Evolutionary conservation across 805 yeast genomes (phyloP).

Genomic region (Kluyveromyces nonfermentans): DNA sequence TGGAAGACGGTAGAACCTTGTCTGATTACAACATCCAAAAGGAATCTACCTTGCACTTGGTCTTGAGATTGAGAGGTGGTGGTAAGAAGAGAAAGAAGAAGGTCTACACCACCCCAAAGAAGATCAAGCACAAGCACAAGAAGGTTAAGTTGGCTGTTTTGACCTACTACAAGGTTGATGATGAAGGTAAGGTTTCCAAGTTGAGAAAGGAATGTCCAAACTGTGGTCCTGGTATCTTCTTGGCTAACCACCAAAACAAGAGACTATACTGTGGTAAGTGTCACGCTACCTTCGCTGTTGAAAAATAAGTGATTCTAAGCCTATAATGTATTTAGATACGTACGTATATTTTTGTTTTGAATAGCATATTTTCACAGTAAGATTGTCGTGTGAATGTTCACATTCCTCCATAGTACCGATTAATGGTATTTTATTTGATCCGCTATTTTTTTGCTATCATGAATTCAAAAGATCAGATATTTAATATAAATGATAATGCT

Average conservation of each 20-base stretch:
- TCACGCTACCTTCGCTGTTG: slow-evolving; percentile 67
- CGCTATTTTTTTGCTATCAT: slow-evolving; percentile 1
- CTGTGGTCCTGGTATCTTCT: slow-evolving; percentile 99
- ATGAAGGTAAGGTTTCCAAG: slow-evolving; percentile 97
- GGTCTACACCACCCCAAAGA: slow-evolving; percentile 99
- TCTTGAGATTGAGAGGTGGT: slow-evolving; percentile 97
- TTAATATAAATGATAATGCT: neutral
- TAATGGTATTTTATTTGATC: no score
- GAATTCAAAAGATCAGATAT: slow-evolving; percentile 1
- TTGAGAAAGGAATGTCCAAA: slow-evolving; percentile 97
- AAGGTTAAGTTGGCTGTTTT: slow-evolving; percentile 98
- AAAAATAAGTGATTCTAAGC: slow-evolving; percentile 32
- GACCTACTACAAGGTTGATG: slow-evolving; percentile 98
- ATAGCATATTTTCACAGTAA: neutral
- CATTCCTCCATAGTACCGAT: no score
- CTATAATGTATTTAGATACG: slow-evolving; percentile 18
- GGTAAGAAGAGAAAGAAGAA: slow-evolving; percentile 99
- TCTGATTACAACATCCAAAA: slow-evolving; percentile 98
- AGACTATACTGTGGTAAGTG: slow-evolving; percentile 99
- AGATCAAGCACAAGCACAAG: slow-evolving; percentile 99
- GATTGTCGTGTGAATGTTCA: no score
- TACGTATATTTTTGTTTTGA: slow-evolving; percentile 3
- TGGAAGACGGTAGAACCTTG: slow-evolving; percentile 92
- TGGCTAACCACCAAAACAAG: slow-evolving; percentile 96
- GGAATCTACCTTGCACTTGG: slow-evolving; percentile 94